Percentiles rank a stretch among this genome's conserved stretches.
Conservation (phyloP, 306 rosid species). For the Gillenia trifoliata region DNA sequence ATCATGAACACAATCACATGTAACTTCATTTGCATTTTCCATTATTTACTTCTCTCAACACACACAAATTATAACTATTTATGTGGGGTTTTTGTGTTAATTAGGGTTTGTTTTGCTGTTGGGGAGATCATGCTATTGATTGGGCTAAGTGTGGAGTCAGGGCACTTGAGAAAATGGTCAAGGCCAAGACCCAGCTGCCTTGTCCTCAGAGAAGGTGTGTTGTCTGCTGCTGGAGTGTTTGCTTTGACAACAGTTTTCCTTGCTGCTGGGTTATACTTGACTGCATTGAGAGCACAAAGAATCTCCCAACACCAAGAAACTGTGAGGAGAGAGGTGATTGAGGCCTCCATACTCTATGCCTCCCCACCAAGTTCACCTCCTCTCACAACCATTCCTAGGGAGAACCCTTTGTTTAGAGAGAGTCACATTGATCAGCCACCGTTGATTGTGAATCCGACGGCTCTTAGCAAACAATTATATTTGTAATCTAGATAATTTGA, state of each 20-base stretch:
- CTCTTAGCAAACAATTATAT: conserved; percentile 38
- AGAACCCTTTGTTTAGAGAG: conserved; percentile 49
- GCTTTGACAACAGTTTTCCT: conserved; percentile 64
- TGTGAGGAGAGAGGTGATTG: conserved; percentile 50
- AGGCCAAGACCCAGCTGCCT: conserved; percentile 56
- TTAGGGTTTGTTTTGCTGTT: conserved; percentile 79
- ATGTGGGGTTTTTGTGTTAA: neutral
- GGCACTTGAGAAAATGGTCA: conserved; percentile 71
- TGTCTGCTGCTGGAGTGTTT: conserved; percentile 75
- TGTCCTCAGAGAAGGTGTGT: conserved; percentile 52
- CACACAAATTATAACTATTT: neutral
- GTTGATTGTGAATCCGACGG: conserved; percentile 33
- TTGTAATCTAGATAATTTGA: neutral
- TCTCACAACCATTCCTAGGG: conserved; percentile 48
- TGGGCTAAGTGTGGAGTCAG: conserved; percentile 78
- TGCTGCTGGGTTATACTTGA: conserved; percentile 65
- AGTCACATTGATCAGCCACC: conserved; percentile 16
- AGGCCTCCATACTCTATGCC: conserved; percentile 41
- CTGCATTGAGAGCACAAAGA: conserved; percentile 61
- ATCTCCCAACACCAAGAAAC: conserved; percentile 38
- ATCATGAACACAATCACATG: too few species aligned
- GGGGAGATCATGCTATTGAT: conserved; percentile 76
- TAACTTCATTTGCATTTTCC: neutral
- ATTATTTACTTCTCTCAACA: neutral
- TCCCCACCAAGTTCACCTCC: conserved; percentile 66